phyloP scores from a whole-genome alignment of 2,329 filamentous ascomycete genomes.

The Apiospora rasikravindrae region DNA sequence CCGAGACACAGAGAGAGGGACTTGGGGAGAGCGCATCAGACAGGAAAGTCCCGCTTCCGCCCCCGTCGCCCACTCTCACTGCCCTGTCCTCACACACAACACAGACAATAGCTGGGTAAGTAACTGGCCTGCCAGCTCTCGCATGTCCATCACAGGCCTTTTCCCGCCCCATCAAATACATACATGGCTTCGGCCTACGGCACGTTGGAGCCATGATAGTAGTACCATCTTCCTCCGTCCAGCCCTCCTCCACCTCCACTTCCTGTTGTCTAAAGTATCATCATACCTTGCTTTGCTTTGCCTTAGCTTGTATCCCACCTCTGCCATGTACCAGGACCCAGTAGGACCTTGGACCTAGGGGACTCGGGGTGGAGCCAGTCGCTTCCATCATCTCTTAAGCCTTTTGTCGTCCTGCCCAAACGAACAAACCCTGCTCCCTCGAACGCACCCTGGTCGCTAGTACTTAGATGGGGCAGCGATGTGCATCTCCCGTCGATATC shows the following conservation, averaged over 20 bases:
- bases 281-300: slow-evolving; percentile 12
- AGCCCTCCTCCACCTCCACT: slow-evolving; percentile 11
- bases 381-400: slow-evolving; percentile 14
- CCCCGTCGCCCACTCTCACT: not conserved
- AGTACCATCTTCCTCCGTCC: slow-evolving; percentile 5
- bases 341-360: not conserved
- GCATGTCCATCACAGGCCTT: slow-evolving; percentile 3
- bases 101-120: not conserved
- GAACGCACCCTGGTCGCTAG: slow-evolving; percentile 1
- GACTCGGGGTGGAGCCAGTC: slow-evolving; percentile 10
- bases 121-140: not conserved
- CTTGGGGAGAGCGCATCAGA: not conserved
- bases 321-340: slow-evolving; percentile 10
- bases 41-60: not conserved
- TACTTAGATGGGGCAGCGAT: slow-evolving; percentile 30
- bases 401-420: slow-evolving; percentile 9
- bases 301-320: not conserved
- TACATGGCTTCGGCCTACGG: slow-evolving; percentile 4
- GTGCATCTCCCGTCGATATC: slow-evolving; percentile 40
- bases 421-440: slow-evolving; percentile 3
- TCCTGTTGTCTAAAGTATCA: slow-evolving; percentile 9
- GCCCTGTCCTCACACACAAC: not conserved
- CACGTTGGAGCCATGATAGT: slow-evolving; percentile 14
- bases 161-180: slow-evolving; percentile 13
- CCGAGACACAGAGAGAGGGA: not conserved